Conservation (phyloP, 768 basidiomycete species). For the Suillus americanus region DNA sequence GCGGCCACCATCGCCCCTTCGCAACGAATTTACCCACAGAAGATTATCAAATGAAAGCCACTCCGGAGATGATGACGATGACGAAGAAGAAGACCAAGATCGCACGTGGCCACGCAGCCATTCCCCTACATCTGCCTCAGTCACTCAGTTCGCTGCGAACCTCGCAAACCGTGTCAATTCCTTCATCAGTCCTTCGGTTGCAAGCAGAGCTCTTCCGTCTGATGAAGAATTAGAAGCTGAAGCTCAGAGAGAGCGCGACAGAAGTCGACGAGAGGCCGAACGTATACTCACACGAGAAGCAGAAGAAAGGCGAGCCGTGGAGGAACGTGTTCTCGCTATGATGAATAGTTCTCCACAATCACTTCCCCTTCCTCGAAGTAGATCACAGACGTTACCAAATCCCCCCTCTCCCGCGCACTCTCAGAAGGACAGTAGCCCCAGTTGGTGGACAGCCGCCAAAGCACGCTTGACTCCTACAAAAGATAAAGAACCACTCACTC, state of each 20-base stretch:
- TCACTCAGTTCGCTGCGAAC: slow-evolving; percentile 70
- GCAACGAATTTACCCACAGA: slow-evolving; percentile 55
- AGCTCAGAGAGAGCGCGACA: slow-evolving; percentile 74
- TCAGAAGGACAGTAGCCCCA: slow-evolving; percentile 53
- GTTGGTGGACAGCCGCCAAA: slow-evolving; percentile 80
- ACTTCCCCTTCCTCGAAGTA: slow-evolving; percentile 59
- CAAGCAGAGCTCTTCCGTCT: slow-evolving; percentile 49
- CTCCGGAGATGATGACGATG: slow-evolving; percentile 41
- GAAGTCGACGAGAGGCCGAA: slow-evolving; percentile 75
- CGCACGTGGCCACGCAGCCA: slow-evolving; percentile 35
- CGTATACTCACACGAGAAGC: slow-evolving; percentile 72
- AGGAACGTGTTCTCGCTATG: slow-evolving; percentile 79
- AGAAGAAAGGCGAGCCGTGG: slow-evolving; percentile 62
- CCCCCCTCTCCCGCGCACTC: slow-evolving; percentile 65
- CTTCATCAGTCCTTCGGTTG: slow-evolving; percentile 54
- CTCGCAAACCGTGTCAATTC: slow-evolving; percentile 75
- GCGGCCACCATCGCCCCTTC: slow-evolving; percentile 71
- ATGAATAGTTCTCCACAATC: slow-evolving; percentile 43
- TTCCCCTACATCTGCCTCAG: slow-evolving; percentile 66
- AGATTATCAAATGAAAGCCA: slow-evolving; percentile 53
- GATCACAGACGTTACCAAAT: slow-evolving; percentile 52
- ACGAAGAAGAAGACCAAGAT: slow-evolving; percentile 24
- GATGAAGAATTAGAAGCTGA: slow-evolving; percentile 84
- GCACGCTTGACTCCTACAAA: slow-evolving; percentile 77
- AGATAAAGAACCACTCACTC: slow-evolving; percentile 70